Evolutionary conservation across 768 basidiomycete species (phyloP).

Genomic region (Leucocoprinus birnbaumii): DNA sequence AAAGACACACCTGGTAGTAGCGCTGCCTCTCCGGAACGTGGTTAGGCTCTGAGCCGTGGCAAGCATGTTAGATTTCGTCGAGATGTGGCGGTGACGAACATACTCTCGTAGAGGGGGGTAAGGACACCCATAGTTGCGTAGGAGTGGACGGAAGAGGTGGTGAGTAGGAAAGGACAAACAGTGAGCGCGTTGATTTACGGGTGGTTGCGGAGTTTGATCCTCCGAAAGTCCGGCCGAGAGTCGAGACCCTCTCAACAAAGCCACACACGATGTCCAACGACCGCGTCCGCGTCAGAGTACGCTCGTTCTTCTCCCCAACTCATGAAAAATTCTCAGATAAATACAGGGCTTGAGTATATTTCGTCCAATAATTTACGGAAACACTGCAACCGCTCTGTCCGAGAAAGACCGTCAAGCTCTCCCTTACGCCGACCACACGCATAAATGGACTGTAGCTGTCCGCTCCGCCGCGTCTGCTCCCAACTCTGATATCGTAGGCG

Average conservation of each 20-base stretch:
- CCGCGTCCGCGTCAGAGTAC: conserved; percentile 77
- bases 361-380: conserved; percentile 94
- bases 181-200: conserved; percentile 22
- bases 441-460: conserved; percentile 95
- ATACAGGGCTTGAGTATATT: conserved; percentile 80
- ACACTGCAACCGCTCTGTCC: conserved; percentile 79
- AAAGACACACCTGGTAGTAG: conserved; percentile 54
- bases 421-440: conserved; percentile 75
- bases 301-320: conserved; percentile 26
- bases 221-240: conserved; percentile 35
- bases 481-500: conserved; percentile 78
- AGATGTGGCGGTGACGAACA: conserved; percentile 19
- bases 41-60: conserved; percentile 52
- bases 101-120: conserved; percentile 65
- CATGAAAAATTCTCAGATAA: conserved; percentile 13
- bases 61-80: conserved; percentile 9
- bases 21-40: conserved; percentile 62
- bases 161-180: conserved; percentile 15
- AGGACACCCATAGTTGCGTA: conserved; percentile 41
- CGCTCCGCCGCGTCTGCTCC: conserved; percentile 80
- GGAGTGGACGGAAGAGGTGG: conserved; percentile 22
- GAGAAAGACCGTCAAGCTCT: conserved; percentile 63
- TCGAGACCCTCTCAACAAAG: conserved; percentile 17
- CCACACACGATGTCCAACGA: conserved; percentile 43
- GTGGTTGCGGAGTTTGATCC: conserved; percentile 43